phyloP scores from a whole-genome alignment of 345 rosid species.

The Adansonia digitata region DNA sequence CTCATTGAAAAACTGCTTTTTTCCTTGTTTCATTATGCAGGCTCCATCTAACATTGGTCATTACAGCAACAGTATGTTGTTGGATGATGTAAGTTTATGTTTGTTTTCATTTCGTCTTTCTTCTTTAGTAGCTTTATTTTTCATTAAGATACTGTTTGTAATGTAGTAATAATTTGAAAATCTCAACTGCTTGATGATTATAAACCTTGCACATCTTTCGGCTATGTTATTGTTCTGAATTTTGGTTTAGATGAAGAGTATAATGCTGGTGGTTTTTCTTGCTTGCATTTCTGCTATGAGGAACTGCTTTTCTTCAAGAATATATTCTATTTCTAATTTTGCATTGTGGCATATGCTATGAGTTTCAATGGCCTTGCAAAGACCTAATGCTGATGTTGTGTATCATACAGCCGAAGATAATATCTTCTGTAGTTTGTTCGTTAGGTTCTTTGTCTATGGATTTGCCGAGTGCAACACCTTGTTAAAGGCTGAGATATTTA shows the following conservation, averaged over 20 bases:
- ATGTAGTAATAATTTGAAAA: neutral
- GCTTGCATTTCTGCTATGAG: neutral
- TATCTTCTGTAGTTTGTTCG: neutral
- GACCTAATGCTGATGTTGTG: no score
- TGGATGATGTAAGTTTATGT: conserved; percentile 87
- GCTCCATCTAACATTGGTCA: conserved; percentile 78
- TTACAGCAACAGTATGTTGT: conserved; percentile 92
- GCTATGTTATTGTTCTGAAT: neutral
- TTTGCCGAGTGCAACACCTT: neutral
- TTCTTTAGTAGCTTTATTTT: neutral
- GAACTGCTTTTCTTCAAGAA: neutral
- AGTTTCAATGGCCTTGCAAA: neutral
- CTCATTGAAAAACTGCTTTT: neutral
- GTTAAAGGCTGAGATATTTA: neutral
- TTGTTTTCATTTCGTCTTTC: conserved; percentile 6
- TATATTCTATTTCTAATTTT: neutral
- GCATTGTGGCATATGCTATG: neutral
- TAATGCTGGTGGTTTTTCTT: neutral
- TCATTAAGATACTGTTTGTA: neutral
- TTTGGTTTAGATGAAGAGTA: neutral
- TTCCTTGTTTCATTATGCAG: conserved; percentile 39
- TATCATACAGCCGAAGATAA: neutral
- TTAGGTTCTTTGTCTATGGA: neutral
- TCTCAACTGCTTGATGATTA: neutral
- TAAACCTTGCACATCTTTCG: neutral